Evolutionary conservation across 805 yeast species (phyloP).

Genomic region (Zygosaccharomyces rouxii): DNA sequence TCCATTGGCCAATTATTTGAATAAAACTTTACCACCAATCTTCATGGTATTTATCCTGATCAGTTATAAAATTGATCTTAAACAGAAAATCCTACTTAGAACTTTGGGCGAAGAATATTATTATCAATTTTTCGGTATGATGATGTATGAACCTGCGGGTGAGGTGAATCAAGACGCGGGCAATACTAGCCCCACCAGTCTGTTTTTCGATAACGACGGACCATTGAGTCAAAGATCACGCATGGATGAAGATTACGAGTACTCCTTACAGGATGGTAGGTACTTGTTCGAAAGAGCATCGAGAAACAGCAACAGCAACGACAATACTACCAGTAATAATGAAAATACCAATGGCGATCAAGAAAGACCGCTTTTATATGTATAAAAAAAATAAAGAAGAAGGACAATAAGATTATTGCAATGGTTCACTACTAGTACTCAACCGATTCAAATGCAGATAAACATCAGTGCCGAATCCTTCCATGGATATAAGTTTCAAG

Average conservation of each 20-base stretch:
- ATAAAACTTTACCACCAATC: slow-evolving; percentile 28
- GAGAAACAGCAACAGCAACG: slow-evolving; percentile 16
- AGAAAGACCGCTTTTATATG: neutral
- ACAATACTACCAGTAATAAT: slow-evolving; percentile 2
- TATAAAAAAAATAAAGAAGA: neutral
- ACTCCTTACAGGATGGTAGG: slow-evolving; percentile 35
- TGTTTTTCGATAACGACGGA: slow-evolving; percentile 5
- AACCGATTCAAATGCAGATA: slow-evolving; percentile 80
- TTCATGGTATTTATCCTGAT: slow-evolving; percentile 26
- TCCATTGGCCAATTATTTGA: slow-evolving; percentile 29
- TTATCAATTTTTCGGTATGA: slow-evolving; percentile 34
- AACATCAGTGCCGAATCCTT: slow-evolving; percentile 92
- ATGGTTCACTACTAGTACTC: slow-evolving; percentile 68
- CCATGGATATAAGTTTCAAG: slow-evolving; percentile 81
- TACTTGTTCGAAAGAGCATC: slow-evolving; percentile 33
- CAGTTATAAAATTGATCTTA: slow-evolving; percentile 28
- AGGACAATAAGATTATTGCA: slow-evolving; percentile 18
- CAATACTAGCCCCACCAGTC: slow-evolving; percentile 6
- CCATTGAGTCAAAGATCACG: slow-evolving; percentile 16
- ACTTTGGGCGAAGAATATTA: slow-evolving; percentile 33
- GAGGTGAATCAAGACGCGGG: slow-evolving; percentile 5
- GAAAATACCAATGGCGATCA: neutral
- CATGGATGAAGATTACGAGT: slow-evolving; percentile 42
- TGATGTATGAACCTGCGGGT: slow-evolving; percentile 26
- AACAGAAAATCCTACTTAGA: slow-evolving; percentile 28